Base-by-base conservation (phyloP, 805 yeast genomes). In the Candida qinlingensis region DNA sequence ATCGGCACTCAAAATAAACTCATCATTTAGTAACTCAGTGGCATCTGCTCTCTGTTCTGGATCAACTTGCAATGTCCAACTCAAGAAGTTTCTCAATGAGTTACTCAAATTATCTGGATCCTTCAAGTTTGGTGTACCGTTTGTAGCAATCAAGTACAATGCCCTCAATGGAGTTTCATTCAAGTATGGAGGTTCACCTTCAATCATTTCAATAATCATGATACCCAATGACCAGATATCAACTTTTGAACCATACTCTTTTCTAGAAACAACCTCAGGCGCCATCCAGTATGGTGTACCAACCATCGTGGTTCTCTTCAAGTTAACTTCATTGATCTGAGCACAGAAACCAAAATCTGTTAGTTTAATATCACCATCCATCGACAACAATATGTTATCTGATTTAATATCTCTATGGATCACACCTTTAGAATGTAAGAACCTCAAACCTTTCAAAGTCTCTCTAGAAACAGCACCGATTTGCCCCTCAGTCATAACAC, bases 201-300 rank as follows among this genome's bases (percentile, higher is more conserved):
- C 99, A 56, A 94, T 88, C 98, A 94, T 92, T 69, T 94, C 99
- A 60, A 94, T 94, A 25, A 88, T 83, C 98, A 94, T 94, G 55
- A 94, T 94, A 56, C 99, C 99, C 53, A 94, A 71, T 7, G 97
- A 89, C 99, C 99, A 94, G 44, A 94, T 84, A 69, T 94, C 99
- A 40, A 94, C 96, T 64, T 94, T 91, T 42, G 96, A 94, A 35
- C 96, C 99, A 63, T 94, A 94, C 62, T 91, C 97, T 65, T 90
- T 91, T 58, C 95, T 81, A 19, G 91, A 81, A 29, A 94, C 97
- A 46, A 94, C 97, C 66, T 94, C 99, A 1, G 99, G 99, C 0
- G 99, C 99, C 99, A 94, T 94, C 99, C 99, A 94, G 66, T 94
- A 94, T 11, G 99, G 99, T 0, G 99, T 94, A 12, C 99, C 99